A percentile compares a stretch with the other conserved stretches of the same genome.
Evolutionary conservation across 306 rosid genomes (phyloP).

Genomic region (Oemleria cerasiformis): DNA sequence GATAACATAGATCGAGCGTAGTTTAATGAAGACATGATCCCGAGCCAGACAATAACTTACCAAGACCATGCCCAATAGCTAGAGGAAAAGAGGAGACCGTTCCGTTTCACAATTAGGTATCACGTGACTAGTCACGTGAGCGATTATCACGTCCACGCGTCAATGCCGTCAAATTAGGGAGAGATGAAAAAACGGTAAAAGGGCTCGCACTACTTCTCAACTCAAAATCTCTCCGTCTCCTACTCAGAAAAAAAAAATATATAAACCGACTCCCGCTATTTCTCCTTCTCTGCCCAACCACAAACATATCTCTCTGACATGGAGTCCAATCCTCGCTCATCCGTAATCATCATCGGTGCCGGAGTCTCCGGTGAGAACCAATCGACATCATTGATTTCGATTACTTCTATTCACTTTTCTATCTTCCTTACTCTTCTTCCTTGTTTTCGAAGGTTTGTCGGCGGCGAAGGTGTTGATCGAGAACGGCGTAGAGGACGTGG

Average conservation of each 20-base stretch:
- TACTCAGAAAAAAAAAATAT: conserved; percentile 30
- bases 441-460: conserved; percentile 45
- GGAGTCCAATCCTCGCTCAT: conserved; percentile 70
- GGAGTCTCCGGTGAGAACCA: conserved; percentile 73
- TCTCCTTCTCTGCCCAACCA: conserved; percentile 31
- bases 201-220: neutral
- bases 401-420: neutral
- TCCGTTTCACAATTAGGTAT: too few species aligned
- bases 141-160: neutral
- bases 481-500: conserved; percentile 67
- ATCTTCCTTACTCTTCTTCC: neutral
- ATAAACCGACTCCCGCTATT: conserved; percentile 74
- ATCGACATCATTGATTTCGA: neutral
- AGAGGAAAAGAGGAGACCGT: too few species aligned
- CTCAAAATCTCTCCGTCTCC: neutral
- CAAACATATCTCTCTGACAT: conserved; percentile 26
- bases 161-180: neutral
- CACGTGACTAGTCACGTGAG: too few species aligned
- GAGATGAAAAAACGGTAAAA: neutral
- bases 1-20: too few species aligned
- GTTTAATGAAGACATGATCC: too few species aligned
- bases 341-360: conserved; percentile 87
- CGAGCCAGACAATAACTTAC: too few species aligned
- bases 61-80: too few species aligned
- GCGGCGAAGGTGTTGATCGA: conserved; percentile 80